Evolutionary conservation across 441 rosid genomes (phyloP), one percentile per base, ranked within the genome.

Genomic region (Cnidoscolus chayamansa): DNA sequence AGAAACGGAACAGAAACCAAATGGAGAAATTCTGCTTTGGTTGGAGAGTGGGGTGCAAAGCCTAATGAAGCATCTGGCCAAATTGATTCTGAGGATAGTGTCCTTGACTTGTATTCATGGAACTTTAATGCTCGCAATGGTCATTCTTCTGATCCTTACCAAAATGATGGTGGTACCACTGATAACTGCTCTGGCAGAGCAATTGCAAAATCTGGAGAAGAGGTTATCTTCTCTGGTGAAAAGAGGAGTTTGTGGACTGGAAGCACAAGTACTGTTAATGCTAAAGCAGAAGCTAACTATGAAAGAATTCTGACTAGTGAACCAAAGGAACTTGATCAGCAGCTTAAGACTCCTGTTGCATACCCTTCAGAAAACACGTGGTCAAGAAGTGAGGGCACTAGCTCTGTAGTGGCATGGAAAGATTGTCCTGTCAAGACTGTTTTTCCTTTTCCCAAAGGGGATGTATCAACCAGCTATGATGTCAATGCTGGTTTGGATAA

Each of bases 401-500:
- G 79, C 71, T 72, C 85, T 69, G 78, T 90, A 30, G 72, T 86
- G 55, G 43, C 76, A 37, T 90, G 97, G 95, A 90, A 89, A 77
- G 94, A 86, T 59, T 90, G 91, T 83, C 79, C 96, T 65, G 90
- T 92, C 54, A 87, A 89, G 84, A 89, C 93, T 58, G 80, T 88
- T 63, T 86, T 86, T 71, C 95, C 98, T 10, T 84, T 84, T 72
- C 67, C 88, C 37, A 85, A 77, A 75, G 88, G 79, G 65, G 86
- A 84, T 75, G 83, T 63, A 2, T 87, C 89, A 15, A 78, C 79
- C 73, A 76, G 85, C 71, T 81, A 80, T 74, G 83, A 76, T 43
- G 53, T 73, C 56, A 71, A 75, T 60, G 66, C 69, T 58, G 69
- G 67, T 58, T 74, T 79, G 61, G 90, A 89, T 47, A 89, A 82